These are phyloP conservation scores for Trichosanthes truncata DNA, from an alignment of 306 rosid species.

Conservation along the genomic window DNA sequence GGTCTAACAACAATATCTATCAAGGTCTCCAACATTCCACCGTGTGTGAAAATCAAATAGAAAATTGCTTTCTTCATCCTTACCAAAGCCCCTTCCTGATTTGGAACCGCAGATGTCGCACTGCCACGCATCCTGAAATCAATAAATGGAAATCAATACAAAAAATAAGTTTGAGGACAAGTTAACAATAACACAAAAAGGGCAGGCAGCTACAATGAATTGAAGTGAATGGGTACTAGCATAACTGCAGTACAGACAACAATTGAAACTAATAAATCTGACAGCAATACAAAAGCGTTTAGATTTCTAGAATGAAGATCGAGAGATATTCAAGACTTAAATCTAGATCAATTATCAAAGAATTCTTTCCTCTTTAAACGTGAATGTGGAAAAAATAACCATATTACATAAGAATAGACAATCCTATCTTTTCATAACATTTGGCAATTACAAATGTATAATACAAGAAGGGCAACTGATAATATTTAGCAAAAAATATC, in stretches of 20 bases:
- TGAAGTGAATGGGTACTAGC: background rate
- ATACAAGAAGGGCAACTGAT: background rate
- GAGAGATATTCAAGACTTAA: background rate
- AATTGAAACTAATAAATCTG: background rate
- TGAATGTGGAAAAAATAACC: background rate
- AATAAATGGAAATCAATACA: background rate
- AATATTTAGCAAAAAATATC: background rate
- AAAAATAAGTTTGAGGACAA: background rate
- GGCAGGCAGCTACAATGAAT: background rate
- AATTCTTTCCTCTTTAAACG: background rate
- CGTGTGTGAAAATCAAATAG: background rate
- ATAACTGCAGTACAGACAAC: background rate
- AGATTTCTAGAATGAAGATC: background rate
- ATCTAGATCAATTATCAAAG: background rate
- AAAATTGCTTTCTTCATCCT: constrained; percentile 14
- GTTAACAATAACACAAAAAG: background rate
- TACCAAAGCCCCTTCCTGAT: constrained; percentile 99
- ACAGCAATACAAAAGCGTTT: background rate
- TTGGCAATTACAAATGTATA: background rate
- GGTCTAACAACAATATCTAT: background rate
- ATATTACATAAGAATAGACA: background rate
- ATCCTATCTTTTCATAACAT: background rate
- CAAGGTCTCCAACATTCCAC: background rate
- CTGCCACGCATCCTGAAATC: constrained; percentile 83
- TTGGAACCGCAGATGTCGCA: constrained; percentile 88